A percentile compares a stretch with the other conserved stretches of the same genome.
Evolutionary conservation across 768 basidiomycete species (phyloP).

Genomic region (Amanita rimosa): DNA sequence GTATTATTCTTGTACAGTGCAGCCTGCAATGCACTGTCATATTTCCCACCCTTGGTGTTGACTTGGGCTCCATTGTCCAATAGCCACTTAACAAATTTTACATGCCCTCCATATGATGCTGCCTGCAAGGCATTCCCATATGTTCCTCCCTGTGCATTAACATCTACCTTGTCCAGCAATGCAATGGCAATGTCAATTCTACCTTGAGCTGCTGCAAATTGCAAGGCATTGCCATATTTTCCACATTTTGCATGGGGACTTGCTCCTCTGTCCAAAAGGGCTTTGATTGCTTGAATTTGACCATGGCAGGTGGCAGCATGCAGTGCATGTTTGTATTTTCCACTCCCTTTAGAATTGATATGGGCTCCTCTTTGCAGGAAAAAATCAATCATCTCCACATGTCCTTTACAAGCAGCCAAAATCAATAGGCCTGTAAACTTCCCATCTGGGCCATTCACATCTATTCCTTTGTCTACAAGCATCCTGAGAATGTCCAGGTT

Average conservation of each 20-base stretch:
- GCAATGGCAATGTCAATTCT: background rate
- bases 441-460: too few relatives aligned
- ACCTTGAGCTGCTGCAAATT: background rate
- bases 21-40: background rate
- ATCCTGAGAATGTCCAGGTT: too few relatives aligned
- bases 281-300: background rate
- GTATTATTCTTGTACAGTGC: background rate
- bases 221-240: background rate
- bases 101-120: background rate
- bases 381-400: background rate
- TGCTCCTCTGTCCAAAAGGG: background rate
- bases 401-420: background rate
- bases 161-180: background rate
- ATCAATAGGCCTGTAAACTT: too few relatives aligned
- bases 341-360: background rate
- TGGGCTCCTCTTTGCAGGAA: background rate
- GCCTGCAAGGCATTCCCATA: background rate
- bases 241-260: background rate
- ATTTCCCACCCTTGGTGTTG: background rate
- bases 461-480: too few relatives aligned
- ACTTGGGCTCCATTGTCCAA: background rate
- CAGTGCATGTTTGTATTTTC: background rate
- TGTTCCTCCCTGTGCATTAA: background rate
- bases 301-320: background rate
- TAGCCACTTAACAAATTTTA: background rate